Evolutionary conservation across 2,329 filamentous ascomycete species (phyloP), one percentile per base, ranked within the genome.

Genomic region (Pseudocercospora musae): DNA sequence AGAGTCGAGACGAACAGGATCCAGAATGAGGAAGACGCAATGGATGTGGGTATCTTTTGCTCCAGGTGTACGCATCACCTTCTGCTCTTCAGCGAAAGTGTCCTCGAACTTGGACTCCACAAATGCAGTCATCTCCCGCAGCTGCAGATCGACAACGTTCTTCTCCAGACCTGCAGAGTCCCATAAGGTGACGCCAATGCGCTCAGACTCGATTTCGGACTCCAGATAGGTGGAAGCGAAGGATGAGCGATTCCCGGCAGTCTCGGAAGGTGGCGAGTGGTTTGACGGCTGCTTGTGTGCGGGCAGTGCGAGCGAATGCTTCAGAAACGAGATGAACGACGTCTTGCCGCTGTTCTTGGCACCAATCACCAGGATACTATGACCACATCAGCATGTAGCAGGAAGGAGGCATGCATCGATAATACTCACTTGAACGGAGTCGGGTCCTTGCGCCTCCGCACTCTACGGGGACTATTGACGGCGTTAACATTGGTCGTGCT

Each of bases 101-200:
- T 99, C 95, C 76, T 99, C 94, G 70, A 99, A 99, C 77, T 98
- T 98, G 81, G 90, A 94, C 81, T 99, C 95, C 63, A 99, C 82
- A 79, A 99, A 99, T 8, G 89, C 85, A 33, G 90, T 89, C 82
- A 98, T 93, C 75, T 96, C 92, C 64, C 93, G 87, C 68, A 99
- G 82, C 78, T 99, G 95, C 68, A 98, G 85, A 76, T 98, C 95
- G 57, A 97, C 92, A 37, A 98, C 86, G 71, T 91, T 95, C 83
- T 94, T 96, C 78, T 99, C 94, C 59, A 99, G 80, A 1, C 95
- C 95, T 72, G 95, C 89, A 0, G 95, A 98, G 75, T 99, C 95
- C 95, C 95, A 99, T 31, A 99, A 80, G 0, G 95, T 99, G 68
- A 99, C 80, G 8, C 95, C 95, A 53, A 99, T 85, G 57, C 94